Conservation (phyloP, 768 basidiomycete species). For the Inosperma sp. region DNA sequence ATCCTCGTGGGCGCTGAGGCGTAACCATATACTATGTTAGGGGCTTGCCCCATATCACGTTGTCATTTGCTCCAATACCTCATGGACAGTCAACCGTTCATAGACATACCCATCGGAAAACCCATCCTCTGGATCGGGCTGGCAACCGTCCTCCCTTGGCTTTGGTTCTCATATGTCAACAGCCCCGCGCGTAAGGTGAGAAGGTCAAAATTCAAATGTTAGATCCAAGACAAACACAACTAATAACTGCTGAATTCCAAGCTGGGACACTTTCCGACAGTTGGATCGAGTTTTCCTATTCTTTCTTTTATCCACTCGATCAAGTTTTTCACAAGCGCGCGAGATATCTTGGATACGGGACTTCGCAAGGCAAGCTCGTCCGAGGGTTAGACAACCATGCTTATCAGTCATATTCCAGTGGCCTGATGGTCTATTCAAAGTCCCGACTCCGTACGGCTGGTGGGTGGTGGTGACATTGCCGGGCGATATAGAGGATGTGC, state of each 20-base stretch:
- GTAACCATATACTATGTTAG: too few species aligned
- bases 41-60: too few species aligned
- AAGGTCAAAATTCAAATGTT: not conserved
- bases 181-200: not conserved
- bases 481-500: slow-evolving; percentile 36
- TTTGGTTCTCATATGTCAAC: not conserved
- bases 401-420: not conserved
- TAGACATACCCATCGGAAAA: not conserved
- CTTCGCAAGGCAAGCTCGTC: not conserved
- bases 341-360: not conserved
- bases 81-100: too few species aligned
- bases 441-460: slow-evolving; percentile 26
- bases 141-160: too few species aligned
- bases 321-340: not conserved
- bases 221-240: not conserved
- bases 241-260: not conserved
- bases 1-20: too few species aligned
- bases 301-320: not conserved
- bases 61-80: too few species aligned
- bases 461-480: slow-evolving; percentile 32
- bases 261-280: not conserved
- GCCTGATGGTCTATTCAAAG: slow-evolving; percentile 2
- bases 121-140: not conserved
- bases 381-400: not conserved
- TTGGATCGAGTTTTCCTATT: not conserved